Conservation (phyloP, 106 monocot species). For the Platanthera guangdongensis region DNA sequence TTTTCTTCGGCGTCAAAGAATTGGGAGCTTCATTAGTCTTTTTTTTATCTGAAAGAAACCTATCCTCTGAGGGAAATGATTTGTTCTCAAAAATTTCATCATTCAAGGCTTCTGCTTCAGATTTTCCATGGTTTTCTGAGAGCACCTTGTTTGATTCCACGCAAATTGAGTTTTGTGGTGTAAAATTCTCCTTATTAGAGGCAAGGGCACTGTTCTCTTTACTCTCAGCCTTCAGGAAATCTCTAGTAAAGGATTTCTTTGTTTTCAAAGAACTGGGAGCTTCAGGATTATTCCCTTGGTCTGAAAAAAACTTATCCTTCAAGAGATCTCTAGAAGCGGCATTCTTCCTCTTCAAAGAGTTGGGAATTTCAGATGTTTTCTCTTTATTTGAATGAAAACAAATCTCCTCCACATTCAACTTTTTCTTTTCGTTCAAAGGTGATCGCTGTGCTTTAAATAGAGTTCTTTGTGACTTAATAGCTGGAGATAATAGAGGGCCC, state of each 20-base stretch:
- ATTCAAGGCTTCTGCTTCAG: constrained; percentile 17
- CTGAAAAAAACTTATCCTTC: too few species aligned
- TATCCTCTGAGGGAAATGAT: too few species aligned
- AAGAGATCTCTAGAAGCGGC: too few species aligned
- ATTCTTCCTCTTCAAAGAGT: too few species aligned
- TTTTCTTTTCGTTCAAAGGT: background rate
- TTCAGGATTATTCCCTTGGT: constrained; percentile 4
- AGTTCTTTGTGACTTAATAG: background rate
- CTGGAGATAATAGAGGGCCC: background rate
- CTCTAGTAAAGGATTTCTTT: background rate
- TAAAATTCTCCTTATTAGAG: constrained; percentile 24
- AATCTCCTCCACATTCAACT: background rate
- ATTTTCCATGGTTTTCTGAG: constrained; percentile 3
- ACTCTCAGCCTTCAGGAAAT: background rate
- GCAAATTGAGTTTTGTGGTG: constrained; percentile 10
- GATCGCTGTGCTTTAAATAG: background rate
- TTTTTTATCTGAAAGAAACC: too few species aligned
- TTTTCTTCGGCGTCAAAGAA: too few species aligned
- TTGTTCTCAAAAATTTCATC: too few species aligned
- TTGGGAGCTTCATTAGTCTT: too few species aligned
- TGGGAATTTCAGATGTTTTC: background rate
- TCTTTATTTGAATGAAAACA: constrained; percentile 26
- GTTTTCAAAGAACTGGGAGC: background rate
- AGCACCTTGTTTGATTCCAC: constrained; percentile 8
- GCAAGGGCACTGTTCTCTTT: constrained; percentile 5